Conservation (phyloP, 495 filamentous ascomycete species). For the Aspergillus hancockii region DNA sequence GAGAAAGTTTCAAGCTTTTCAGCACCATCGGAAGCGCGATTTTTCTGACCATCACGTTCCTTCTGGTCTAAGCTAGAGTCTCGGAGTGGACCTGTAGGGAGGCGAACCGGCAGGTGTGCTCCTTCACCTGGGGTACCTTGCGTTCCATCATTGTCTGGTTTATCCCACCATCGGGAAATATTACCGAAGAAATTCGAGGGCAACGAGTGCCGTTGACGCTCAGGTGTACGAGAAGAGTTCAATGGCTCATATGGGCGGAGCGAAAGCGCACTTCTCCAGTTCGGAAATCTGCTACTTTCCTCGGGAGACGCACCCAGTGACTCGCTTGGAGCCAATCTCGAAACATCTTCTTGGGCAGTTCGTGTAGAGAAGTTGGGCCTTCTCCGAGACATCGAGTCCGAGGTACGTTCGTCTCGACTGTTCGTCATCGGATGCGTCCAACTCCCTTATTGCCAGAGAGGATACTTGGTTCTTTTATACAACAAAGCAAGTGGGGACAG, state of each 20-base stretch:
- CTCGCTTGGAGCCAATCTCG: conserved; percentile 47
- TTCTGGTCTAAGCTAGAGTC: conserved; percentile 35
- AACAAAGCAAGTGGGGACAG: neutral
- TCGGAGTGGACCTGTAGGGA: conserved; percentile 28
- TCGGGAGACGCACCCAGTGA: conserved; percentile 22
- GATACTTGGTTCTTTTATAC: neutral
- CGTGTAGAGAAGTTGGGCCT: conserved; percentile 55
- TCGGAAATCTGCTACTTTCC: conserved; percentile 25
- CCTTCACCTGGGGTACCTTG: conserved; percentile 12
- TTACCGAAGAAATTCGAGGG: conserved; percentile 26
- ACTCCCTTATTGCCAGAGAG: conserved; percentile 6
- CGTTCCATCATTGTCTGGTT: conserved; percentile 13
- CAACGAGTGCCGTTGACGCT: conserved; percentile 24
- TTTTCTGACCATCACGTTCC: conserved; percentile 40
- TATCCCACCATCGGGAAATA: conserved; percentile 34
- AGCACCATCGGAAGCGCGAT: conserved; percentile 48
- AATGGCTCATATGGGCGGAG: conserved; percentile 35
- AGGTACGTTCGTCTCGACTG: conserved; percentile 23
- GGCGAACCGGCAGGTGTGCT: conserved; percentile 12
- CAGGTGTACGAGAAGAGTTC: conserved; percentile 17
- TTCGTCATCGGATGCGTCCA: conserved; percentile 25
- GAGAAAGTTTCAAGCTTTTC: conserved; percentile 73
- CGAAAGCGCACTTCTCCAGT: conserved; percentile 25
- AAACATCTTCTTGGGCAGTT: conserved; percentile 56
- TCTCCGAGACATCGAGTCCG: conserved; percentile 38